Evolutionary conservation across 1,284 basidiomycete species (phyloP).

Genomic region (Ganoderma resinaceum): DNA sequence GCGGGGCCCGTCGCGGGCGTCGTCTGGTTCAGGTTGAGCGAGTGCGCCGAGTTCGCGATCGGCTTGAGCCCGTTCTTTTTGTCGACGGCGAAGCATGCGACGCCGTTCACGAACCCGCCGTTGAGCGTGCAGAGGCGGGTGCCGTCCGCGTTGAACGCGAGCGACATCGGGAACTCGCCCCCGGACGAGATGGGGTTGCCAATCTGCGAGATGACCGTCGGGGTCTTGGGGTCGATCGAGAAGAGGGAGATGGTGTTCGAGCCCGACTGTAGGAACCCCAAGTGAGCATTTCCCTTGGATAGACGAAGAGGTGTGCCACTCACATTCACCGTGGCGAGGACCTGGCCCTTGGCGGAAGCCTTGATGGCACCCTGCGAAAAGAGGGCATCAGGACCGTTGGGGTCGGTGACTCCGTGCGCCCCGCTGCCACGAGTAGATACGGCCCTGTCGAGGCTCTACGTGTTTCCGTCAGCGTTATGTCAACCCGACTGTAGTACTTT

Average conservation of each 20-base stretch:
- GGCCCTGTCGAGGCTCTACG: slow-evolving; percentile 32
- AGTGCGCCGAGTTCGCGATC: slow-evolving; percentile 48
- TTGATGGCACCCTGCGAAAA: slow-evolving; percentile 56
- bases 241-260: slow-evolving; percentile 57
- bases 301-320: slow-evolving; percentile 17
- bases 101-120: slow-evolving; percentile 53
- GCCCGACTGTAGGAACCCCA: slow-evolving; percentile 42
- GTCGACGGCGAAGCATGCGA: slow-evolving; percentile 54
- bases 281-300: too few relatives aligned
- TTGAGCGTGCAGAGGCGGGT: slow-evolving; percentile 50
- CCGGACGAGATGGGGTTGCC: slow-evolving; percentile 50
- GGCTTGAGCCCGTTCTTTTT: slow-evolving; percentile 47
- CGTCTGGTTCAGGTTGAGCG: slow-evolving; percentile 53
- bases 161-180: slow-evolving; percentile 57
- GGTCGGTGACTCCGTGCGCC: slow-evolving; percentile 45
- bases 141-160: slow-evolving; percentile 51
- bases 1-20: slow-evolving; percentile 50
- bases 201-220: slow-evolving; percentile 47
- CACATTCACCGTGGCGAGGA: slow-evolving; percentile 55
- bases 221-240: slow-evolving; percentile 50
- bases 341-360: slow-evolving; percentile 45
- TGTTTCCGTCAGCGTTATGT: neutral
- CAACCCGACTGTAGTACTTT: neutral
- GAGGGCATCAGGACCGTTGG: slow-evolving; percentile 50
- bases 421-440: slow-evolving; percentile 49